Evolutionary conservation across 345 rosid genomes (phyloP), one percentile per base, ranked within the genome.

Genomic region (Eutrema yunnanense): DNA sequence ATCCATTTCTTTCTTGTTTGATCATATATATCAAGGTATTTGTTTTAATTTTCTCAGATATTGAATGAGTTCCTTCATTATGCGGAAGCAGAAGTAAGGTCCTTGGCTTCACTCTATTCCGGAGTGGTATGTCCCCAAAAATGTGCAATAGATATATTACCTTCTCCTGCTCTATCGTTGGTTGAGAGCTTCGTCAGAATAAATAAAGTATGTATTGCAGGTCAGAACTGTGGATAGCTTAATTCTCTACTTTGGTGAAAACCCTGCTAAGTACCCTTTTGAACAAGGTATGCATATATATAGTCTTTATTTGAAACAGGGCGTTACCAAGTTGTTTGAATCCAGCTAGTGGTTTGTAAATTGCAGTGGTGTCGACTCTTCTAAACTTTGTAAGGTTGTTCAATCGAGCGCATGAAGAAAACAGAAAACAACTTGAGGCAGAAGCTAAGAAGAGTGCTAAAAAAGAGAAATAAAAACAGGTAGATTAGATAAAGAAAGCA

Each of bases 221-320:
- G 98, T 97, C 46, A 85, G 88, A 80, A 89, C 88, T 64, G 93
- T 85, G 48, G 98, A 94, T 81, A 86, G 92, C 42, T 80, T 92
- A 79, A 90, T 92, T 78, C 85, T 89, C 76, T 94, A 94, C 75
- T 94, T 92, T 69, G 98, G 98, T 56, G 97, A 94, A 84, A 96
- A 91, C 83, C 98, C 98, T 40, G 88, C 93, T 40, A 88, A 90
- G 30, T 94, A 92, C 52, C 87, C 96, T 56, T 91, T 91, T 40
- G 97, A 94, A 77, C 97, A 94, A 88, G 98, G 96, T 94, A 67
- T 37, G 58, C 56, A 9, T 53, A 62, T 63, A 47, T 52, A 43
- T 16, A 40, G 22, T 6, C 37, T 36, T 22, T 16, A 29, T 59
- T 63, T 34, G 38, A 61, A 68, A 41, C 29, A 19, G 9, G 43